Percentiles rank a stretch among this genome's conserved stretches.
Evolutionary conservation across 495 filamentous ascomycete genomes (phyloP).

Genomic region (Tuber microsphaerosporum): DNA sequence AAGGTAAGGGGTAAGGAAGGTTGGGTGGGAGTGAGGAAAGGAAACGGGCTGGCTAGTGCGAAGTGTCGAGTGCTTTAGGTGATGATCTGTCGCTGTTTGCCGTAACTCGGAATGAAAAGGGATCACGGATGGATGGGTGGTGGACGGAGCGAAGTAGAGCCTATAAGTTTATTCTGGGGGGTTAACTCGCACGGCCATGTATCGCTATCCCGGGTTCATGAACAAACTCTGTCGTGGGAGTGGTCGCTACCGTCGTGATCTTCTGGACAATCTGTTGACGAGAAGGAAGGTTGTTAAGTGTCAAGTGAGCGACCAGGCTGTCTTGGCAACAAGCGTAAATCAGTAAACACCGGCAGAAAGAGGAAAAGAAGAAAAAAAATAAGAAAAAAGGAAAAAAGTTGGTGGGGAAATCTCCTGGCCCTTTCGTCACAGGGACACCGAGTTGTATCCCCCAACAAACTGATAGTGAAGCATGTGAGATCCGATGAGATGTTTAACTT

Average conservation of each 20-base stretch:
- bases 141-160: background rate
- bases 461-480: background rate
- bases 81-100: background rate
- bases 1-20: background rate
- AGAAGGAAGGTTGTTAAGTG: background rate
- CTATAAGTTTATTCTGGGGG: background rate
- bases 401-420: background rate
- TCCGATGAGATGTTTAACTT: background rate
- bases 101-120: background rate
- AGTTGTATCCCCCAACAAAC: background rate
- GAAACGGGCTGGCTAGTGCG: conserved; percentile 39
- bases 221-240: background rate
- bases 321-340: background rate
- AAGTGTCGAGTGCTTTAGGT: background rate
- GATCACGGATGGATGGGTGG: background rate
- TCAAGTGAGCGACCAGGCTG: background rate
- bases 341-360: conserved; percentile 38
- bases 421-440: conserved; percentile 1
- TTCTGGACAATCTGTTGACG: background rate
- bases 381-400: background rate
- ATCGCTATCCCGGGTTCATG: background rate
- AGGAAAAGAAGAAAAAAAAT: background rate
- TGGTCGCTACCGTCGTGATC: background rate
- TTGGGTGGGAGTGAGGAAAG: conserved; percentile 39
- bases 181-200: background rate